Base-by-base conservation (phyloP, 73 alveolate species). In the Stentor coeruleus region DNA sequence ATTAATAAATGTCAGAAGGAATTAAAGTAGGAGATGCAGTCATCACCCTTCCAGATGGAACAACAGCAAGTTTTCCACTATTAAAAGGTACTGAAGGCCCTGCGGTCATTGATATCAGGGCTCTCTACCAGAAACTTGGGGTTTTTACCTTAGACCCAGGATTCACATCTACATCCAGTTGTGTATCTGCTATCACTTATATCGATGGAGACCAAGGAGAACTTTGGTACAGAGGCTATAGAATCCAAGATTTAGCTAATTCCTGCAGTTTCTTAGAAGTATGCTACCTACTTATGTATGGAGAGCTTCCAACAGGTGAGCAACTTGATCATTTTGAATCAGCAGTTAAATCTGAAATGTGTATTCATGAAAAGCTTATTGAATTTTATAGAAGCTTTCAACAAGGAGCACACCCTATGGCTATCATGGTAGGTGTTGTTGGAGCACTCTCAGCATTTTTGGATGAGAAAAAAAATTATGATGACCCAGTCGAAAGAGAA, bases 131-230 rank as follows among this genome's bases (percentile, higher is more conserved):
- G 40, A 59, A 90, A 79, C 75, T 98, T 35, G 98, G 97, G 3
- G 66, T 85, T 75, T 92, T 91, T 81, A 92, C 98, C 3, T 88
- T 49, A 41, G 98, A 92, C 81, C 98, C 98, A n/a, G 98, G 98
- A 31, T 92, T 91, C 88, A 90, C 95, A 38, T 85, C 96, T 33
- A 94, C 99, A 1, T 1, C 82, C 26, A 88, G 93, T 57, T 94
- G 98, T 77, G 85, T 87, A 36, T 90, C 97, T 1, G 88, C 91
- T 3, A 92, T 94, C 72, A 94, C 99, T 3, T 94, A 84, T 81
- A 92, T 92, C 35, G 99, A 94, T 81, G 99, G 99, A 31, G 97
- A 88, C 36, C 59, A 87, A 73, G 99, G 98, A 37, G 40, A 90
- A 58, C 88, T 94, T n/a, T 85, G 91, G 84, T 93, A 92, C 84